phyloP scores from a whole-genome alignment of 2,329 filamentous ascomycete genomes.

The Hypoxylon sp. region DNA sequence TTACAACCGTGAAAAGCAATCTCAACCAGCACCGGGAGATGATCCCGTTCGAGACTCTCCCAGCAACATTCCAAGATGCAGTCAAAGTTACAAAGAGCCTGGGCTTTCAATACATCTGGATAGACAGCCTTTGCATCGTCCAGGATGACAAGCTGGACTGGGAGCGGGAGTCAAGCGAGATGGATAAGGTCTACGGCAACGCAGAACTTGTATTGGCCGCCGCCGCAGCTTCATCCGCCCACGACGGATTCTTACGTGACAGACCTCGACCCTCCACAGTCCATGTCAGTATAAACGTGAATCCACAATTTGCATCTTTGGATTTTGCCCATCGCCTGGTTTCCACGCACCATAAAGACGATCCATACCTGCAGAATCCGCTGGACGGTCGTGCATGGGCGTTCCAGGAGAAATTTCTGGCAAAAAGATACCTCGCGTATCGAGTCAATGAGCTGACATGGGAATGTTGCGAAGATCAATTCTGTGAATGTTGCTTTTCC shows the following conservation, averaged over 20 bases:
- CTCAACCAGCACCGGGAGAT: neutral
- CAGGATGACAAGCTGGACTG: constrained; percentile 34
- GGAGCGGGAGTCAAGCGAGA: constrained; percentile 9
- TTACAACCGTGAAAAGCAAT: neutral
- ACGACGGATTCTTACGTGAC: constrained; percentile 12
- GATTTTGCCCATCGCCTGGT: neutral
- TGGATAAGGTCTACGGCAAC: constrained; percentile 6
- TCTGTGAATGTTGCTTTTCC: neutral
- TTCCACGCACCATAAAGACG: neutral
- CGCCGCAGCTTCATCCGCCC: neutral
- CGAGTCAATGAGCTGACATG: neutral
- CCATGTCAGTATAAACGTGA: neutral
- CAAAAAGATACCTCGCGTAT: constrained; percentile 1
- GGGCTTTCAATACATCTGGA: constrained; percentile 33
- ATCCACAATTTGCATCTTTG: neutral
- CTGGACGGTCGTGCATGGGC: constrained; percentile 1
- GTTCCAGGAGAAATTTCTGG: constrained; percentile 7
- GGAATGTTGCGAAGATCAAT: neutral
- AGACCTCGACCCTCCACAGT: neutral
- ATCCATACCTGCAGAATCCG: neutral
- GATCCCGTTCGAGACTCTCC: neutral
- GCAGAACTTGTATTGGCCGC: constrained; percentile 10
- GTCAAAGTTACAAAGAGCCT: constrained; percentile 5
- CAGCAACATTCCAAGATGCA: constrained; percentile 2
- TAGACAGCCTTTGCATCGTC: constrained; percentile 37